Base-by-base conservation (phyloP, 2,329 filamentous ascomycete genomes). In the Trichoderma brevicompactum region DNA sequence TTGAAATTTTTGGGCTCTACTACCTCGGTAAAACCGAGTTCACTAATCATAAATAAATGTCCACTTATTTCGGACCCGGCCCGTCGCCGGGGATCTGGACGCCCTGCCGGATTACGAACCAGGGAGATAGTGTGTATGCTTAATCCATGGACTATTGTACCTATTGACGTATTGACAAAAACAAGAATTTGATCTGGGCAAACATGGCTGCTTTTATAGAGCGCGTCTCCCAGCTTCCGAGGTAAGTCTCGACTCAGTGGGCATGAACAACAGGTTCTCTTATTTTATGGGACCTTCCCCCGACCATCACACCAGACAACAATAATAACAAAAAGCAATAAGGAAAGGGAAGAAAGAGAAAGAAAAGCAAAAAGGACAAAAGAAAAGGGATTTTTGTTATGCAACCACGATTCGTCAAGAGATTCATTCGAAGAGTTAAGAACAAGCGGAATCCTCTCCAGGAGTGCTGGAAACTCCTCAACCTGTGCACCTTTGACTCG, bases 61-160 rank as follows among this genome's bases (percentile, higher is more conserved):
- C 49, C 60, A 3, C 49, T 54, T 44, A 15, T 54, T 63, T 46
- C 60, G 60, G 60, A 63, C 40, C 60, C 49, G 49, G 60, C 40
- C 55, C 49, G 43, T 13, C 17, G 36, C 60, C 40, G 48, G 32
- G 19, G 60, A 46, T 63, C 46, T 44, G 41, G 23, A 43, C 23
- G 48, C 48, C 28, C 32, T 62, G 28, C 60, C 49, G 17, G 43
- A 48, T 60, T 60, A 60, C 43, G 32, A 60, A 60, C 34, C 32
- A 48, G 56, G 6, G 19, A 5, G 53, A 2, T 38, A 13, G 23
- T 38, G 32, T 17, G 32, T 58, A 40, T 28, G n/a, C 13, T 15
- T 12, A 46, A 40, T 49, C 48, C 38, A n/a, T 41, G 40, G 12
- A 12, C 7, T 8, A 7, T 38, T 12, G 5, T 43, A 32, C 13